Conservation (phyloP, 192 early-diverging fungal genomes). For the Lobosporangium transversale region DNA sequence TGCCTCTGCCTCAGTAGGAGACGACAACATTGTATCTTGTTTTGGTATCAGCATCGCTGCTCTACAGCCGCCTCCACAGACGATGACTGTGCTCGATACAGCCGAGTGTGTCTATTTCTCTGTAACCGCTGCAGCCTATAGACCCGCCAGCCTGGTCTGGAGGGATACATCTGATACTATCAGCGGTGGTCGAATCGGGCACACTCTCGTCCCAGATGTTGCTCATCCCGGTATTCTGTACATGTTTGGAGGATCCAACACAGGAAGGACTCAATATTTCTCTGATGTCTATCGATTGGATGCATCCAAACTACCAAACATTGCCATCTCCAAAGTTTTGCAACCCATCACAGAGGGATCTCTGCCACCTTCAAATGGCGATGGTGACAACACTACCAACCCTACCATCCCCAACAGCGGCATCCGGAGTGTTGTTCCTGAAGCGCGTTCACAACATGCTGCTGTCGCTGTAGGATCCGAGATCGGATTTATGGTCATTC, state of each 20-base stretch:
- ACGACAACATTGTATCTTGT: constrained; percentile 22
- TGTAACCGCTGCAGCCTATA: not conserved
- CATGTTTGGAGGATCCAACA: constrained; percentile 38
- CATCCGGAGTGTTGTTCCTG: too few relatives aligned
- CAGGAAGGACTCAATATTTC: not conserved
- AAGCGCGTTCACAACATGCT: constrained; percentile 16
- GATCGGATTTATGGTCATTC: constrained; percentile 29
- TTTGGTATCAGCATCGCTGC: constrained; percentile 11
- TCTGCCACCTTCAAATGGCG: not conserved
- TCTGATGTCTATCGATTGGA: constrained; percentile 30
- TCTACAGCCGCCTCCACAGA: not conserved
- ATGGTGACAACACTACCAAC: too few relatives aligned
- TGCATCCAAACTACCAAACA: constrained; percentile 1
- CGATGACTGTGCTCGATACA: not conserved
- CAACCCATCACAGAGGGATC: not conserved
- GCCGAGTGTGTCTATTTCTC: constrained; percentile 26
- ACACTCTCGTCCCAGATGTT: constrained; percentile 6
- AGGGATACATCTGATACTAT: constrained; percentile 5
- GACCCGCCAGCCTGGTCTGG: constrained; percentile 4
- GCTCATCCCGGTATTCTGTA: constrained; percentile 2
- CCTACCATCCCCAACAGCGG: too few relatives aligned
- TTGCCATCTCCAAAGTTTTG: constrained; percentile 19
- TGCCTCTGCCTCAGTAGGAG: constrained; percentile 16
- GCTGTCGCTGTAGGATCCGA: constrained; percentile 7
- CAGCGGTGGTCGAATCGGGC: constrained; percentile 1